Conservation (phyloP, 257 asterid species). For the Nicotiana noctiflora region DNA sequence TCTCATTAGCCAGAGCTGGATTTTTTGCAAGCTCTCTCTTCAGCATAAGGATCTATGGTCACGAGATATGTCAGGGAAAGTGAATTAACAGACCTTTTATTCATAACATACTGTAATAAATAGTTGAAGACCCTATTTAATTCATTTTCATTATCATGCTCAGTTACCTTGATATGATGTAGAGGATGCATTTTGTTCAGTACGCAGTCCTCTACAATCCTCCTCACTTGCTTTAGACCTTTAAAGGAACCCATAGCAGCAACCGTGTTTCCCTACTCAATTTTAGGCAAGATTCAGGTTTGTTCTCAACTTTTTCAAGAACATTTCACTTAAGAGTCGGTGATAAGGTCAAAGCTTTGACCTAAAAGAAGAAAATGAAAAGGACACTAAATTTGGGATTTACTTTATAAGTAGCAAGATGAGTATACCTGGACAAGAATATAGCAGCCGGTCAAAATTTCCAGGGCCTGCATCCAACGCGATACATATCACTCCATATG, state of each 20-base stretch:
- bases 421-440: slow-evolving; percentile 66
- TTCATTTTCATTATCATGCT: not conserved
- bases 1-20: slow-evolving; percentile 77
- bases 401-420: not conserved
- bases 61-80: not conserved
- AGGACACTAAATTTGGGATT: not conserved
- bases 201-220: slow-evolving; percentile 82
- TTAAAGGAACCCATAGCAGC: slow-evolving; percentile 92
- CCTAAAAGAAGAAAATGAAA: not conserved
- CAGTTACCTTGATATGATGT: slow-evolving; percentile 74
- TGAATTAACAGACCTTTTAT: slow-evolving; percentile 15
- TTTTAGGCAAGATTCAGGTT: slow-evolving; percentile 9
- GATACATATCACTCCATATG: not conserved
- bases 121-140: not conserved
- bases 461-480: slow-evolving; percentile 57
- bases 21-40: slow-evolving; percentile 86
- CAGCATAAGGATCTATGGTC: slow-evolving; percentile 64
- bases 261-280: slow-evolving; percentile 76
- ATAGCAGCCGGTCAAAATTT: slow-evolving; percentile 82
- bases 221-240: slow-evolving; percentile 89
- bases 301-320: slow-evolving; percentile 9
- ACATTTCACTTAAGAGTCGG: not conserved
- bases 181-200: slow-evolving; percentile 82
- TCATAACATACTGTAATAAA: not conserved
- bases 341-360: not conserved